phyloP scores from a whole-genome alignment of 768 basidiomycete species.

The Lentinula detonsa region DNA sequence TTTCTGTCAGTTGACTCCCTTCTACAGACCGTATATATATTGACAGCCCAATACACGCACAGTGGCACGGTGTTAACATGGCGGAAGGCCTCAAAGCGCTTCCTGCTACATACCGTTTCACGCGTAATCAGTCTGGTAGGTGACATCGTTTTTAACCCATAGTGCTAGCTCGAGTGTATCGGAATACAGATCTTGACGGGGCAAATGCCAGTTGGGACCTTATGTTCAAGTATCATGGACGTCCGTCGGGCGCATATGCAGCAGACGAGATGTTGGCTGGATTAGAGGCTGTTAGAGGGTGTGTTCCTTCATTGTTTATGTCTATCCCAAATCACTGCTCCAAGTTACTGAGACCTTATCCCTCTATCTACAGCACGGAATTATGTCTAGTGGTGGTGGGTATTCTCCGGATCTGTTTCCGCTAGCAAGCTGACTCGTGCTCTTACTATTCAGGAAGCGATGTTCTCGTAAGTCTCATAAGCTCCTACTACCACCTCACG shows the following conservation, averaged over 20 bases:
- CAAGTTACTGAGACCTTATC: not conserved
- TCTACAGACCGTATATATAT: not conserved
- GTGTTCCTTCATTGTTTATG: not conserved
- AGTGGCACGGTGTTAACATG: slow-evolving; percentile 58
- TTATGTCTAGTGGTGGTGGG: slow-evolving; percentile 47
- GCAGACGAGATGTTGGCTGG: slow-evolving; percentile 56
- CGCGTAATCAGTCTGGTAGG: slow-evolving; percentile 47
- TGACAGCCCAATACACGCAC: not conserved
- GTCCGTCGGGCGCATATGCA: slow-evolving; percentile 48
- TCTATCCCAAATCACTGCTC: not conserved
- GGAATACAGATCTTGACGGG: slow-evolving; percentile 35
- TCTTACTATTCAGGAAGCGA: slow-evolving; percentile 36
- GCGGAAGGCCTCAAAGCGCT: slow-evolving; percentile 52
- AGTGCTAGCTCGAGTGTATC: not conserved
- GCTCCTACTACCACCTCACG: not conserved
- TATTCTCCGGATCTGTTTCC: not conserved
- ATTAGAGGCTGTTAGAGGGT: slow-evolving; percentile 47
- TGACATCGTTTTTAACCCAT: not conserved
- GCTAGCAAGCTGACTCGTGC: not conserved
- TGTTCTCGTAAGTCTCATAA: slow-evolving; percentile 44
- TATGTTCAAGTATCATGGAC: slow-evolving; percentile 52
- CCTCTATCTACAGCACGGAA: slow-evolving; percentile 34
- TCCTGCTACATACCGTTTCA: slow-evolving; percentile 49
- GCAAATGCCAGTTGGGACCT: slow-evolving; percentile 50
- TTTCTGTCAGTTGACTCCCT: not conserved